phyloP scores from a whole-genome alignment of 208 protist species.

The Zelonia costaricensis region DNA sequence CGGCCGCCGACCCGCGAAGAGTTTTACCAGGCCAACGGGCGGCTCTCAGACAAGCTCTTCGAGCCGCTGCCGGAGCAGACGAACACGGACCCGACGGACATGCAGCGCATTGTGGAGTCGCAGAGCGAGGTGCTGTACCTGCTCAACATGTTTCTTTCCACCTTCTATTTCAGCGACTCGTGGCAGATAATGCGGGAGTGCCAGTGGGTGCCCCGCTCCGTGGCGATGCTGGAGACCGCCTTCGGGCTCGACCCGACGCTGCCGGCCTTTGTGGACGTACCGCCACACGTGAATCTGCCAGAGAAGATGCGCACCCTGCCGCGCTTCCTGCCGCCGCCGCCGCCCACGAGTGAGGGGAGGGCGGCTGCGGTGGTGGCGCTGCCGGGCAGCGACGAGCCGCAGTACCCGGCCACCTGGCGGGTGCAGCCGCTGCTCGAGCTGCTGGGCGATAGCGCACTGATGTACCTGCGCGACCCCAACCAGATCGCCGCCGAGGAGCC shows the following conservation, averaged over 20 bases:
- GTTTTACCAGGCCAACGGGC: conserved; percentile 11
- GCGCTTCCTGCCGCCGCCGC: conserved; percentile 31
- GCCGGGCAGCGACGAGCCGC: neutral
- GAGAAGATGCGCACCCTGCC: conserved; percentile 32
- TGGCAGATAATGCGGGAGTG: conserved; percentile 56
- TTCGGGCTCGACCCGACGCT: conserved; percentile 43
- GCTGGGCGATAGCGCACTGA: conserved; percentile 32
- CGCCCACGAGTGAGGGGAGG: neutral
- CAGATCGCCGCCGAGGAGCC: conserved; percentile 39
- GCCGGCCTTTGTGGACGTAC: conserved; percentile 34
- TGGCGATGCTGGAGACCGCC: conserved; percentile 58
- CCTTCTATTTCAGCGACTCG: conserved; percentile 76
- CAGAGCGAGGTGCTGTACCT: conserved; percentile 87
- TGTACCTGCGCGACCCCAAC: conserved; percentile 35
- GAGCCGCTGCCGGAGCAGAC: conserved; percentile 15
- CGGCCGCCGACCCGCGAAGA: conserved; percentile 12
- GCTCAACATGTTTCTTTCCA: conserved; percentile 76
- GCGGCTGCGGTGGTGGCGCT: neutral
- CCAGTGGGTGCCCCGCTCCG: conserved; percentile 53
- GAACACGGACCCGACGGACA: conserved; percentile 15
- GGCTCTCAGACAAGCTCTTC: conserved; percentile 16
- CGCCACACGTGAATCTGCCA: conserved; percentile 27
- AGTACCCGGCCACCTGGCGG: conserved; percentile 25
- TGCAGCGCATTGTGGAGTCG: conserved; percentile 57
- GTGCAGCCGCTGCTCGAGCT: conserved; percentile 30